A percentile compares a stretch with the other conserved stretches of the same genome.
These are phyloP conservation scores for Lactifluus rugatus DNA, from an alignment of 768 basidiomycete genomes.

Conservation along the genomic window DNA sequence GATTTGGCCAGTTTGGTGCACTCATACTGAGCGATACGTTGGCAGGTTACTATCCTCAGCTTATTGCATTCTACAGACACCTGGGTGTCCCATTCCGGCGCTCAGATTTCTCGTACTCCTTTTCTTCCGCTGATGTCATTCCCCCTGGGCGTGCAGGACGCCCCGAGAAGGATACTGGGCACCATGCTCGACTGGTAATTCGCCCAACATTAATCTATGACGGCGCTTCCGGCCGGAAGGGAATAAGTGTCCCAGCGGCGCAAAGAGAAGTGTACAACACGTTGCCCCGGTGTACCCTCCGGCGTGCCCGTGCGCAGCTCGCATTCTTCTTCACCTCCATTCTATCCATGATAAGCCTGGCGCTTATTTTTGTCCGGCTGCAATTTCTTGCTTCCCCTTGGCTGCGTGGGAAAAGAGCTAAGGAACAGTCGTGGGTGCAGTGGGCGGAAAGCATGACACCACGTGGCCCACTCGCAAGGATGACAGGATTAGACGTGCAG, in stretches of 20 bases:
- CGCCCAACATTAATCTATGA: constrained; percentile 51
- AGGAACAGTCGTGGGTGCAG: constrained; percentile 36
- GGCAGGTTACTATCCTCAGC: constrained; percentile 60
- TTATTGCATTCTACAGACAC: constrained; percentile 56
- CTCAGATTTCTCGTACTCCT: constrained; percentile 62
- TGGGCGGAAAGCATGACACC: constrained; percentile 41
- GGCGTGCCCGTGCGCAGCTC: not conserved
- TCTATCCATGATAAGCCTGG: constrained; percentile 34
- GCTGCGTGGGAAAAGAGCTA: constrained; percentile 18
- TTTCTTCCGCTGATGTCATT: constrained; percentile 38
- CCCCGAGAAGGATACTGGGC: constrained; percentile 15
- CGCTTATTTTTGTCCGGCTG: constrained; percentile 22
- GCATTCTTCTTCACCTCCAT: constrained; percentile 32
- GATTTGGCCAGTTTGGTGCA: not conserved
- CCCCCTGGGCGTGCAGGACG: constrained; percentile 15
- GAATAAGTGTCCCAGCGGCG: constrained; percentile 41
- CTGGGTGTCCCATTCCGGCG: constrained; percentile 49
- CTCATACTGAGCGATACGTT: not conserved
- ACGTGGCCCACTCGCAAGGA: constrained; percentile 30
- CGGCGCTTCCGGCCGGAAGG: constrained; percentile 46
- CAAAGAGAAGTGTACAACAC: constrained; percentile 9
- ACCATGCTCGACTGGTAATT: constrained; percentile 8
- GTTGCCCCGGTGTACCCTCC: constrained; percentile 20
- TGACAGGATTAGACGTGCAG: constrained; percentile 37
- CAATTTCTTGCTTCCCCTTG: constrained; percentile 26